Conservation (phyloP, 2,329 filamentous ascomycete species). For the Seiridium unicorne region DNA sequence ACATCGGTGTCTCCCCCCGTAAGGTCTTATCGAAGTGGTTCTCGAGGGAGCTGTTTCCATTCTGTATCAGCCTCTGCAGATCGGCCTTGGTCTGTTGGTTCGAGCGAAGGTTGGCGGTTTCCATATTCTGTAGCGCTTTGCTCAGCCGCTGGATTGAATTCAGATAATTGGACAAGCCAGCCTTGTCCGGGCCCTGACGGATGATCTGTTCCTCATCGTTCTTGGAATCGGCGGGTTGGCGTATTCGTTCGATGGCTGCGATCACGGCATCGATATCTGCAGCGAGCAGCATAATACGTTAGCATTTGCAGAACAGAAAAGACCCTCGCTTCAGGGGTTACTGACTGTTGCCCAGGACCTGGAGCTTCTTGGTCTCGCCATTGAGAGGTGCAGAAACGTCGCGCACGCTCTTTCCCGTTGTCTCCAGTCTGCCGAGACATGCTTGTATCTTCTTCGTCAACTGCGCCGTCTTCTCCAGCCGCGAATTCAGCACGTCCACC, state of each 20-base stretch:
- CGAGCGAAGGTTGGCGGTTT: conserved; percentile 83
- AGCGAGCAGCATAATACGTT: conserved; percentile 9
- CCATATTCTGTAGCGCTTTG: conserved; percentile 80
- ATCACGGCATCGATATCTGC: conserved; percentile 83
- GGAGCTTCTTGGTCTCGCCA: conserved; percentile 85
- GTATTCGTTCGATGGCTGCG: conserved; percentile 81
- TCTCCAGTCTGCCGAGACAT: conserved; percentile 78
- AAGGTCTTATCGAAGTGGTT: conserved; percentile 78
- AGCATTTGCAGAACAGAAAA: conserved; percentile 12
- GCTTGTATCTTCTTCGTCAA: conserved; percentile 95
- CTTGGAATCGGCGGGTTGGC: conserved; percentile 89
- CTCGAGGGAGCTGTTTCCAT: conserved; percentile 81
- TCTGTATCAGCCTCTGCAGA: conserved; percentile 72
- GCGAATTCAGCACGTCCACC: conserved; percentile 68
- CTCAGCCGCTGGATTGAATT: conserved; percentile 86
- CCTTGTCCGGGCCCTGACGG: conserved; percentile 78
- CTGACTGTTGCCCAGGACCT: conserved; percentile 79
- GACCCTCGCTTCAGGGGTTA: conserved; percentile 8
- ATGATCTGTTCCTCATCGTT: conserved; percentile 91
- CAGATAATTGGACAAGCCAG: conserved; percentile 81
- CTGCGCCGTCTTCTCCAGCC: conserved; percentile 86
- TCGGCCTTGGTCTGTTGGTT: conserved; percentile 89
- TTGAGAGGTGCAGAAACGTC: conserved; percentile 92
- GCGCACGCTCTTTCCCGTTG: conserved; percentile 84
- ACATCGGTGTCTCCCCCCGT: conserved; percentile 69